Percentiles rank a stretch among this genome's conserved stretches.
Conservation (phyloP, 208 protist species). For the Crithidia thermophila region DNA sequence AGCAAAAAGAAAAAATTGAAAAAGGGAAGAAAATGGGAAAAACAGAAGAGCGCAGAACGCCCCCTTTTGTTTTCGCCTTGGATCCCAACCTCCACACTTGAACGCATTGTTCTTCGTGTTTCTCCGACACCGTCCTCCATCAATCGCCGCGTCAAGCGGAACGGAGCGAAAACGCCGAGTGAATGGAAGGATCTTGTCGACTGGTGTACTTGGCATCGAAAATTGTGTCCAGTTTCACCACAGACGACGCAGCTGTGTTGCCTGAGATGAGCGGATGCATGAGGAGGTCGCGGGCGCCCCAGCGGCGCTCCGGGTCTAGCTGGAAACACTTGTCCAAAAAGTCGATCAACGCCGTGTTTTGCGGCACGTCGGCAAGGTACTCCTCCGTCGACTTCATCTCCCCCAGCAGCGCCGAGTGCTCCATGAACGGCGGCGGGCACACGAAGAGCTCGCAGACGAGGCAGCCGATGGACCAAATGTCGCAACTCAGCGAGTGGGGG, state of each 20-base stretch:
- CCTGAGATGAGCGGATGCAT: slow-evolving; percentile 67
- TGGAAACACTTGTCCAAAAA: slow-evolving; percentile 87
- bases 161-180: slow-evolving; percentile 46
- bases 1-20: slow-evolving; percentile 22
- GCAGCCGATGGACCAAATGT: slow-evolving; percentile 94
- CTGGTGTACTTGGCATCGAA: slow-evolving; percentile 46
- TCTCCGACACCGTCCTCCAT: not conserved
- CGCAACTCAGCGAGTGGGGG: slow-evolving; percentile 82
- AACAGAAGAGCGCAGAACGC: slow-evolving; percentile 1
- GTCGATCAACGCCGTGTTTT: slow-evolving; percentile 62
- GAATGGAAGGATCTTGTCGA: slow-evolving; percentile 15
- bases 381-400: slow-evolving; percentile 55
- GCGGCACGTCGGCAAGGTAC: slow-evolving; percentile 62
- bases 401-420: slow-evolving; percentile 53
- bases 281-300: slow-evolving; percentile 64
- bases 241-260: slow-evolving; percentile 37
- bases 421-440: slow-evolving; percentile 86
- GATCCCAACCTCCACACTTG: not conserved
- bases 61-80: not conserved
- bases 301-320: slow-evolving; percentile 62
- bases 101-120: not conserved
- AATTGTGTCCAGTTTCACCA: slow-evolving; percentile 64
- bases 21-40: slow-evolving; percentile 14
- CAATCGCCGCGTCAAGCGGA: slow-evolving; percentile 32
- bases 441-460: slow-evolving; percentile 87